These are phyloP conservation scores for Acidomyces sp. DNA, from an alignment of 495 filamentous ascomycete genomes.

Conservation along the genomic window DNA sequence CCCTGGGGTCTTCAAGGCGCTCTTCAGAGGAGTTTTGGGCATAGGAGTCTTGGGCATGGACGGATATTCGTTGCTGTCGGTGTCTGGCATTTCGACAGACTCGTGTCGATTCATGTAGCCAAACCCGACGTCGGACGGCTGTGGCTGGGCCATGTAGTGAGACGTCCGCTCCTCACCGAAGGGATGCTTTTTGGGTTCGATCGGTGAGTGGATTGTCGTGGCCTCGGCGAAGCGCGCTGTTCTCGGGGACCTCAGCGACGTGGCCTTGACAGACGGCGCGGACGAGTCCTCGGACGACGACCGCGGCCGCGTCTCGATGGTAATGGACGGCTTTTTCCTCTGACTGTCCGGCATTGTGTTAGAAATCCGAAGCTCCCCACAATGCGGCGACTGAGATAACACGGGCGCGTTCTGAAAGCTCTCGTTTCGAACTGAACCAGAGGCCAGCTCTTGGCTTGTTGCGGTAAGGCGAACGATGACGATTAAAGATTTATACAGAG, in stretches of 20 bases:
- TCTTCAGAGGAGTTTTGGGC: constrained; percentile 45
- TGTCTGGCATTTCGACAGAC: constrained; percentile 36
- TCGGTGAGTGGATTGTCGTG: constrained; percentile 73
- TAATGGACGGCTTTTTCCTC: constrained; percentile 23
- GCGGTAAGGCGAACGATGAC: constrained; percentile 1
- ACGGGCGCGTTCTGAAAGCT: neutral
- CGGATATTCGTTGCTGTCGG: constrained; percentile 32
- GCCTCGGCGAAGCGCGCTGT: constrained; percentile 85
- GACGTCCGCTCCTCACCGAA: constrained; percentile 53
- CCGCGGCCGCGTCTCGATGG: constrained; percentile 22
- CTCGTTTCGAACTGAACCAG: constrained; percentile 4
- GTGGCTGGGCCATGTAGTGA: constrained; percentile 47
- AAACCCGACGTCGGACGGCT: constrained; percentile 78
- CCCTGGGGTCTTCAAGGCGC: constrained; percentile 72
- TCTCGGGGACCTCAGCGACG: constrained; percentile 61
- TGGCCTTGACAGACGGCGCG: constrained; percentile 19
- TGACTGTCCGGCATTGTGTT: constrained; percentile 27
- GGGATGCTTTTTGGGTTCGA: constrained; percentile 46
- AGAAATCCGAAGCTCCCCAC: constrained; percentile 2
- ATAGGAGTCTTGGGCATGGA: constrained; percentile 55
- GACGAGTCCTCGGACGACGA: constrained; percentile 19
- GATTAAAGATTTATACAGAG: constrained; percentile 3
- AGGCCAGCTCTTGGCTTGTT: constrained; percentile 15
- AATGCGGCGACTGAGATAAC: constrained; percentile 5
- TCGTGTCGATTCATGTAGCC: constrained; percentile 63